These are phyloP conservation scores for Posidonia australis DNA, from an alignment of 106 monocot genomes.

Conservation along the genomic window DNA sequence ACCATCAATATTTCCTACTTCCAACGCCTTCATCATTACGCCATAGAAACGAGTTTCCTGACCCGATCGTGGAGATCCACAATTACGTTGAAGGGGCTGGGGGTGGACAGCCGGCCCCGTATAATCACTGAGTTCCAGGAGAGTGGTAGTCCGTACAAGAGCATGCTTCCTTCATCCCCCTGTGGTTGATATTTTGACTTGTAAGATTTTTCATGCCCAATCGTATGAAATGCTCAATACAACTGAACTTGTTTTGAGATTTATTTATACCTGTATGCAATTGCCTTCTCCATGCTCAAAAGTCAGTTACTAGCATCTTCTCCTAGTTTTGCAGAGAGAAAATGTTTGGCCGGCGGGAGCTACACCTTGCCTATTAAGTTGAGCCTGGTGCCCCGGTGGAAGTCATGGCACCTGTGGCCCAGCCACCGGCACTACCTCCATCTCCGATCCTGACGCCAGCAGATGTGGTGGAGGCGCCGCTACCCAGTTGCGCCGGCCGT, in stretches of 20 bases:
- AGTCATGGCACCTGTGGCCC: neutral
- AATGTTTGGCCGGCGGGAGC: conserved; percentile 5
- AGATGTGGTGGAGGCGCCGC: conserved; percentile 17
- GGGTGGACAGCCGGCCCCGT: conserved; percentile 43
- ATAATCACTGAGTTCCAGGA: conserved; percentile 47
- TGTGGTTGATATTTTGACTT: neutral
- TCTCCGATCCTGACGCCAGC: conserved; percentile 3
- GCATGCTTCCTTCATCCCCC: conserved; percentile 12
- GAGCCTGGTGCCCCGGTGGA: conserved; percentile 4
- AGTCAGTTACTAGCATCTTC: neutral
- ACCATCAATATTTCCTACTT: conserved; percentile 26
- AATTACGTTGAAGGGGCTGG: conserved; percentile 31
- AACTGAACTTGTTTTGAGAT: neutral
- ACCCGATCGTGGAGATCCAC: conserved; percentile 43
- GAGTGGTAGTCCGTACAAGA: conserved; percentile 34
- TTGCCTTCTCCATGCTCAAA: neutral
- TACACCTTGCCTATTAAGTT: conserved; percentile 11
- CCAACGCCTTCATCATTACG: conserved; percentile 10
- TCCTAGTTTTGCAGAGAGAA: conserved; percentile 16
- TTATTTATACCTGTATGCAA: too few species aligned
- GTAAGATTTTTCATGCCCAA: too few species aligned
- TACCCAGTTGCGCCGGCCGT: too few species aligned
- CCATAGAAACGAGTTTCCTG: conserved; percentile 49
- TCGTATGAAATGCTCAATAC: neutral
- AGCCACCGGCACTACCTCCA: conserved; percentile 19